Conservation (phyloP, 2,329 filamentous ascomycete genomes). For the Oidium heveae region DNA sequence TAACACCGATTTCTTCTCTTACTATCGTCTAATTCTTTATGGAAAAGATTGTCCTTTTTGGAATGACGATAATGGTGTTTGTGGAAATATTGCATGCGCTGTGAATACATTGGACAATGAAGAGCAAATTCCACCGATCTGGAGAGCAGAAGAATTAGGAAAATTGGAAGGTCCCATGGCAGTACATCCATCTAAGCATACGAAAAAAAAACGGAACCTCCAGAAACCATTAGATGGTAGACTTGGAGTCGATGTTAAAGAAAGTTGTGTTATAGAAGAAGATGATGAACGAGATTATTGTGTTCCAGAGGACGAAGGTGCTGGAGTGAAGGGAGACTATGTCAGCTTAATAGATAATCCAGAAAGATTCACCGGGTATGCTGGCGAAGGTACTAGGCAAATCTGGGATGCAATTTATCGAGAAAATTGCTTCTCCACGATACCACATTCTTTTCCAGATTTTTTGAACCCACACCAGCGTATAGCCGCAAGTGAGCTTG, state of each 20-base stretch:
- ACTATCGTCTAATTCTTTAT: conserved; percentile 87
- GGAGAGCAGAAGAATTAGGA: conserved; percentile 75
- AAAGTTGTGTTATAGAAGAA: conserved; percentile 92
- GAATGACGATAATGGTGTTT: conserved; percentile 80
- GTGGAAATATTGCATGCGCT: conserved; percentile 87
- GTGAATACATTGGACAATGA: conserved; percentile 91
- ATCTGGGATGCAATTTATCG: conserved; percentile 95
- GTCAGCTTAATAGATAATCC: conserved; percentile 85
- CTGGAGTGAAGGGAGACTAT: conserved; percentile 74
- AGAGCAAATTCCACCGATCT: conserved; percentile 74
- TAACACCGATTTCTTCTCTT: conserved; percentile 90
- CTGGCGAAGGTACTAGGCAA: conserved; percentile 59
- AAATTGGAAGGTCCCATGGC: conserved; percentile 80
- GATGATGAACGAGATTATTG: conserved; percentile 95
- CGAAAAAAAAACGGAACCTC: conserved; percentile 42
- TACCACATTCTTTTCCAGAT: conserved; percentile 34
- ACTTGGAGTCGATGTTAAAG: conserved; percentile 65
- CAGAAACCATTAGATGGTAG: conserved; percentile 55
- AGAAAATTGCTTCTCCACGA: conserved; percentile 78
- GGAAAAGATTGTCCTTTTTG: conserved; percentile 92
- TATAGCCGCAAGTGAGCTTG: conserved; percentile 33
- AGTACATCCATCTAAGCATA: conserved; percentile 56
- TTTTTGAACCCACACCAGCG: conserved; percentile 15
- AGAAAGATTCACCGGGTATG: conserved; percentile 85
- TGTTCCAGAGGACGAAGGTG: conserved; percentile 79